phyloP scores from a whole-genome alignment of 306 rosid species.

The Luffa aegyptiaca region DNA sequence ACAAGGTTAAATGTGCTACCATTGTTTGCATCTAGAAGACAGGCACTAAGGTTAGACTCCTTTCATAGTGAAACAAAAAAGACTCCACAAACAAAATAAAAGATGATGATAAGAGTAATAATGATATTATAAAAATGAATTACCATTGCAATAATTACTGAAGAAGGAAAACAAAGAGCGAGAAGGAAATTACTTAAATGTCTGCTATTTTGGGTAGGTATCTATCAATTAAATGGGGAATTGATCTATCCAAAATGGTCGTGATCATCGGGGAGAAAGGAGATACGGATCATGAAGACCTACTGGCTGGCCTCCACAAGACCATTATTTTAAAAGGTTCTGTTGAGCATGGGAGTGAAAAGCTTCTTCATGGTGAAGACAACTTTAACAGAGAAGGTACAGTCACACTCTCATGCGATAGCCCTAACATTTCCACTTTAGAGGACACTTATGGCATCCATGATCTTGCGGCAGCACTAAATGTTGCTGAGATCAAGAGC shows the following conservation, averaged over 20 bases:
- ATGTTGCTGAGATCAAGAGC: conserved; percentile 32
- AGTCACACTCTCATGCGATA: conserved; percentile 27
- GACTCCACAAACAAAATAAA: background rate
- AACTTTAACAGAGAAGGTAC: conserved; percentile 43
- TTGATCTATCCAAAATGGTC: conserved; percentile 55
- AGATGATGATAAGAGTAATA: background rate
- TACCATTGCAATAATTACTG: background rate
- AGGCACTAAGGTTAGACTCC: conserved; percentile 54
- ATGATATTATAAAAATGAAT: background rate
- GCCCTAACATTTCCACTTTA: conserved; percentile 40
- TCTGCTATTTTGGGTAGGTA: conserved; percentile 33
- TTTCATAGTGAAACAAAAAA: background rate
- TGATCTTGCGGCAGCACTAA: conserved; percentile 40
- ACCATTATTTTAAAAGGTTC: conserved; percentile 44
- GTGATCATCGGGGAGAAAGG: conserved; percentile 63
- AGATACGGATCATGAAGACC: conserved; percentile 63
- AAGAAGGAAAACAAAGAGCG: background rate
- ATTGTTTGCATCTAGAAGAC: conserved; percentile 62
- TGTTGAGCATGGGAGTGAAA: conserved; percentile 56
- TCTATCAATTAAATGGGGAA: conserved; percentile 71
- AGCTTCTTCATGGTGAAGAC: conserved; percentile 39
- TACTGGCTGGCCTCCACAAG: conserved; percentile 60
- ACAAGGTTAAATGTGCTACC: conserved; percentile 60
- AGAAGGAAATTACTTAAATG: conserved; percentile 1
- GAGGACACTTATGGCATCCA: conserved; percentile 30